A percentile compares a stretch with the other conserved stretches of the same genome.
phyloP scores from a whole-genome alignment of 306 rosid genomes.

The Fragaria iinumae region DNA sequence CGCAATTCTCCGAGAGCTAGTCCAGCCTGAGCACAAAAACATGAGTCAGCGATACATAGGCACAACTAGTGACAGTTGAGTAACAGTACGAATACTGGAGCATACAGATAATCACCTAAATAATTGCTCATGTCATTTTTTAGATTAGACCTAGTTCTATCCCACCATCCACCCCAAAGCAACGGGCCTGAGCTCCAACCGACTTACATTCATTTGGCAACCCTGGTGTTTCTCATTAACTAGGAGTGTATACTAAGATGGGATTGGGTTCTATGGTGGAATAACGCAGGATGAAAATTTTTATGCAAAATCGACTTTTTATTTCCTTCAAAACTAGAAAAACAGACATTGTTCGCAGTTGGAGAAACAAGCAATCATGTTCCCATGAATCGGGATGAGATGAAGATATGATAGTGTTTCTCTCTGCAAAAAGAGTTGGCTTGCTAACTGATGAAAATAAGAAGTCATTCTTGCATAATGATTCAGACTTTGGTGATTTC shows the following conservation, averaged over 20 bases:
- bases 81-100: neutral
- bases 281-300: neutral
- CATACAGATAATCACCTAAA: neutral
- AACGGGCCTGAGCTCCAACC: neutral
- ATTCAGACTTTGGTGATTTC: neutral
- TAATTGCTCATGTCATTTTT: neutral
- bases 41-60: neutral
- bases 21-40: conserved; percentile 67
- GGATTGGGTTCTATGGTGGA: neutral
- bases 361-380: neutral
- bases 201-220: neutral
- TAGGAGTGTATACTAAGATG: neutral
- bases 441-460: neutral
- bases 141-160: neutral
- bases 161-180: neutral
- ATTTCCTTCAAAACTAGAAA: neutral
- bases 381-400: neutral
- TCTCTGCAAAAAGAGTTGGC: neutral
- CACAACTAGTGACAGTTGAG: neutral
- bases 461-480: neutral
- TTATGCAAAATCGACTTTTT: too few species aligned
- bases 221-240: neutral
- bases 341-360: neutral
- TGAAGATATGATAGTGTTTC: neutral
- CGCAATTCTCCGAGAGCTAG: conserved; percentile 85